Percentiles rank a stretch among this genome's conserved stretches.
Conservation (phyloP, 306 rosid genomes). For the Luffa acutangula region DNA sequence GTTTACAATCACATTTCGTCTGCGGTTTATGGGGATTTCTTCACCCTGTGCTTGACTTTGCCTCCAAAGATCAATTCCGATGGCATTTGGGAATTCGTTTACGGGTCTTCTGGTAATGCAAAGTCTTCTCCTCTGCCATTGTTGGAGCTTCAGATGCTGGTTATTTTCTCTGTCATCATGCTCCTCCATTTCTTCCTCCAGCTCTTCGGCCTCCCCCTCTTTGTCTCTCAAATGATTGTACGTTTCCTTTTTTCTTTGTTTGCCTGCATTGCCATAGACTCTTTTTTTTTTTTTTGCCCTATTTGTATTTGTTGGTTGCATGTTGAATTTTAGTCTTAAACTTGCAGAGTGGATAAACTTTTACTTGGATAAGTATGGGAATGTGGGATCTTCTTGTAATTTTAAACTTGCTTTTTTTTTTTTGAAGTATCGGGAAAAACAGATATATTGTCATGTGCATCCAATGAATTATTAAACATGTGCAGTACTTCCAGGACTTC, state of each 20-base stretch:
- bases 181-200: slow-evolving; percentile 15
- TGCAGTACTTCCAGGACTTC: not conserved
- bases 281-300: not conserved
- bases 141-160: slow-evolving; percentile 19
- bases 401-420: no score
- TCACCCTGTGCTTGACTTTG: not conserved
- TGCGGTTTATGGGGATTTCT: not conserved
- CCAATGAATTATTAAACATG: not conserved
- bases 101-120: not conserved
- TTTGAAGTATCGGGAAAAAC: no score
- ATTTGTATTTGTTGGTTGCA: not conserved
- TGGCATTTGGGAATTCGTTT: not conserved
- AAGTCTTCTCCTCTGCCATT: slow-evolving; percentile 12
- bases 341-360: no score
- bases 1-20: not conserved
- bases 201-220: slow-evolving; percentile 15
- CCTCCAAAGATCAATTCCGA: not conserved
- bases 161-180: slow-evolving; percentile 11
- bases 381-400: no score
- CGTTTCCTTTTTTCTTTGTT: not conserved
- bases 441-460: not conserved
- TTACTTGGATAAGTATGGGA: no score
- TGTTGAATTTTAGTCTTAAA: no score
- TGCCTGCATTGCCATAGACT: not conserved
- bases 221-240: slow-evolving; percentile 27